Evolutionary conservation across 345 rosid species (phyloP).

Genomic region (Boechera divaricarpa): DNA sequence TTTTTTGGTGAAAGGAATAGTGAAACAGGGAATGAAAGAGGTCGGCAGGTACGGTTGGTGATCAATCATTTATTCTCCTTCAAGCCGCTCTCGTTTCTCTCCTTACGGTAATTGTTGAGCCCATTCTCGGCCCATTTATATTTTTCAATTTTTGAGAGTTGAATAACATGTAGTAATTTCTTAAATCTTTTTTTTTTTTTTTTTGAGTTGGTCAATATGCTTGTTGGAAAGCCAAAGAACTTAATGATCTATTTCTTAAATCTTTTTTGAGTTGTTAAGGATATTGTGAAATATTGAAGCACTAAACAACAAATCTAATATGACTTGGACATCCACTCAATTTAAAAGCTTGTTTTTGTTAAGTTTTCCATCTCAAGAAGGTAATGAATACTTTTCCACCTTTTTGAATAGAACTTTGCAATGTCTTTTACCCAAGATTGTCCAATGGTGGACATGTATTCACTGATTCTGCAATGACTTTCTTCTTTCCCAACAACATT

Average conservation of each 20-base stretch:
- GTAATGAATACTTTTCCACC: neutral
- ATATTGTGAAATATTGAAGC: constrained; percentile 17
- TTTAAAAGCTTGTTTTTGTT: neutral
- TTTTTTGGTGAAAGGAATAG: constrained; percentile 7
- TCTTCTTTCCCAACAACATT: neutral
- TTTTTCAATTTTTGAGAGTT: too few relatives aligned
- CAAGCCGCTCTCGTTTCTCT: neutral
- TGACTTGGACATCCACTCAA: constrained; percentile 20
- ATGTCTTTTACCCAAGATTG: constrained; percentile 2
- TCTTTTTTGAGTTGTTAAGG: neutral
- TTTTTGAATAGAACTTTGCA: neutral
- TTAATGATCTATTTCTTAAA: too few relatives aligned
- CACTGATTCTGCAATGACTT: neutral
- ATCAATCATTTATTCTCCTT: constrained; percentile 35
- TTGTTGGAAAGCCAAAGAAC: too few relatives aligned
- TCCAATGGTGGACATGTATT: constrained; percentile 17
- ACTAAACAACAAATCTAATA: neutral
- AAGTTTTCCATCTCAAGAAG: too few relatives aligned
- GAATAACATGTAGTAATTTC: neutral
- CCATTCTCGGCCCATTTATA: constrained; percentile 32
- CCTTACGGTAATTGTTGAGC: neutral
- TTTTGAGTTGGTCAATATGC: too few relatives aligned
- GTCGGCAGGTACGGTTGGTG: constrained; percentile 40
- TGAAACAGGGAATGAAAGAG: constrained; percentile 28
- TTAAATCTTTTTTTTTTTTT: neutral